Conservation (phyloP, 768 basidiomycete genomes). For the Crepidotus variabilis region DNA sequence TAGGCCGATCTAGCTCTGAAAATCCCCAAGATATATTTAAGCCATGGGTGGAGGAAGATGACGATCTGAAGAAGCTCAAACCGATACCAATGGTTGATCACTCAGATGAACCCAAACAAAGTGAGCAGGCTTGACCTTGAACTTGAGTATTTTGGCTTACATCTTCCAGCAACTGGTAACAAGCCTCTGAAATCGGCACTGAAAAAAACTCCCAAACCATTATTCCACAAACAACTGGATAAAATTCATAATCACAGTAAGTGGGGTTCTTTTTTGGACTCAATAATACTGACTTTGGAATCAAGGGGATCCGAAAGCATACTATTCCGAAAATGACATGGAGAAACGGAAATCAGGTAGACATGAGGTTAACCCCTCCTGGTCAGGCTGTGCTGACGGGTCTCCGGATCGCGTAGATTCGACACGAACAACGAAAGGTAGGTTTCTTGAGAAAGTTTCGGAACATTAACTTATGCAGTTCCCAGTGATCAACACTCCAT, state of each 20-base stretch:
- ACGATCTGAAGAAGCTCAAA: conserved; percentile 10
- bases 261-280: not conserved
- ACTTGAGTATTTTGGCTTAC: conserved; percentile 1
- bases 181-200: conserved; percentile 17
- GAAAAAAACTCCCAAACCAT: conserved; percentile 13
- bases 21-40: not conserved
- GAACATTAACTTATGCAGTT: not conserved
- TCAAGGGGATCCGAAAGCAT: conserved; percentile 12
- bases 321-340: conserved; percentile 20
- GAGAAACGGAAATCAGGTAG: conserved; percentile 6
- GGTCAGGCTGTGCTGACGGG: not conserved
- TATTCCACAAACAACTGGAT: conserved; percentile 1
- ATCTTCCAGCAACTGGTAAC: not conserved
- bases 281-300: not conserved
- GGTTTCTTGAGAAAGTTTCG: not conserved
- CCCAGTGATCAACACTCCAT: conserved; percentile 14
- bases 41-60: conserved; percentile 8
- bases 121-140: not conserved
- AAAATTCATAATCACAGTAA: conserved; percentile 4
- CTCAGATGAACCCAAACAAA: not conserved
- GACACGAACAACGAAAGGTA: not conserved
- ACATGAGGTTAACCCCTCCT: not conserved
- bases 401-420: not conserved
- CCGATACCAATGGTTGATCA: conserved; percentile 4
- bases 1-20: not conserved